Evolutionary conservation across 1,284 basidiomycete species (phyloP).

Genomic region (Tremellales sp.): DNA sequence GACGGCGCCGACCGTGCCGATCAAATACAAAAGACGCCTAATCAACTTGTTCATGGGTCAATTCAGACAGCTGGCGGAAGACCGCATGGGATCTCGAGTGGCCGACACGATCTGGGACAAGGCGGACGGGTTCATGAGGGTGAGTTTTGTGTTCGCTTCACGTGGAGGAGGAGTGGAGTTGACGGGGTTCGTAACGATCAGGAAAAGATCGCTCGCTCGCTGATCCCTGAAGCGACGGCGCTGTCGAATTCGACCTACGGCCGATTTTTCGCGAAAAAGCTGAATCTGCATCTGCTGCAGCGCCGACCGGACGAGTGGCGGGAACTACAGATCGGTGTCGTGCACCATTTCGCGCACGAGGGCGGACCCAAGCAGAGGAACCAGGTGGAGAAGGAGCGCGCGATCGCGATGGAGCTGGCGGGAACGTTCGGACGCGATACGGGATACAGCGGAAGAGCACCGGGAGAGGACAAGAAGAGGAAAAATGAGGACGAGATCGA

Average conservation of each 20-base stretch:
- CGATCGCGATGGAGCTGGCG: conserved; percentile 3
- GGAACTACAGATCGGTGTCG: conserved; percentile 51
- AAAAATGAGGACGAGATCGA: conserved; percentile 30
- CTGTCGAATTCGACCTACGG: conserved; percentile 76
- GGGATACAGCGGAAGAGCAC: conserved; percentile 11
- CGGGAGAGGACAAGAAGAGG: conserved; percentile 28
- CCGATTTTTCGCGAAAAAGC: conserved; percentile 74
- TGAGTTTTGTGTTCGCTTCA: conserved; percentile 40
- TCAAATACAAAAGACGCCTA: conserved; percentile 66
- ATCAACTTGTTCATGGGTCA: conserved; percentile 69
- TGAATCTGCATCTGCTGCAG: conserved; percentile 73
- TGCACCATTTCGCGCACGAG: conserved; percentile 47
- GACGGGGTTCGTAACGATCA: conserved; percentile 38
- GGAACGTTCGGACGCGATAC: conserved; percentile 5
- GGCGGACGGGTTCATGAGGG: conserved; percentile 85
- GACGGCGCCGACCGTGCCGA: conserved; percentile 62
- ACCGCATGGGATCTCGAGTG: conserved; percentile 81
- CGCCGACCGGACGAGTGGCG: conserved; percentile 80
- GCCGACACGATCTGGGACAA: conserved; percentile 80
- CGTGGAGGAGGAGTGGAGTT: not conserved
- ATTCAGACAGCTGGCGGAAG: conserved; percentile 73
- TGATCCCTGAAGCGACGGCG: conserved; percentile 64
- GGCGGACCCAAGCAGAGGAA: conserved; percentile 7
- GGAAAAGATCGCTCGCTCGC: conserved; percentile 83
- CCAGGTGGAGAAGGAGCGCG: not conserved